Percentiles rank a stretch among this genome's conserved stretches.
Evolutionary conservation across 140 eudicot genomes (phyloP).

Genomic region (Flaveria floridana): DNA sequence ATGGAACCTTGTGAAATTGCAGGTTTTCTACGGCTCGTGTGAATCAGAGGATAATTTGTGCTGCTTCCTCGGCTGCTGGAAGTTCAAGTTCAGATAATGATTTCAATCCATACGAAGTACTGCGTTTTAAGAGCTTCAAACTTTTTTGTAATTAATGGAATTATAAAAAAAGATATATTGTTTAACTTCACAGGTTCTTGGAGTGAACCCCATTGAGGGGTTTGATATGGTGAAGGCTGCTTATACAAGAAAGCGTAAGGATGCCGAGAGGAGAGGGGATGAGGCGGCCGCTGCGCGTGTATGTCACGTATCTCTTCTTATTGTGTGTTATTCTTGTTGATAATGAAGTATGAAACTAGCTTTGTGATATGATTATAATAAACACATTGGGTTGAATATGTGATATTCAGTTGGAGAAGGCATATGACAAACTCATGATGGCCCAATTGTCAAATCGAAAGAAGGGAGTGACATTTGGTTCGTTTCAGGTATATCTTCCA

Average conservation of each 20-base stretch:
- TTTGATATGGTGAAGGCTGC: slow-evolving; percentile 79
- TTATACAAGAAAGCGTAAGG: slow-evolving; percentile 67
- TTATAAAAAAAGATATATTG: not conserved
- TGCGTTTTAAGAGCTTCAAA: not conserved
- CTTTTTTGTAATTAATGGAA: not conserved
- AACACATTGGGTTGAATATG: slow-evolving; percentile 3
- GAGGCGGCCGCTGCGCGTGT: slow-evolving; percentile 64
- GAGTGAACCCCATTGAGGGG: slow-evolving; percentile 80
- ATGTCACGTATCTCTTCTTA: slow-evolving; percentile 20
- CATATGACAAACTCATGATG: slow-evolving; percentile 93
- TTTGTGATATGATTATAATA: not conserved
- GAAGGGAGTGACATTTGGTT: slow-evolving; percentile 82
- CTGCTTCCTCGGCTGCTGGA: slow-evolving; percentile 87
- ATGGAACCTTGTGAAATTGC: slow-evolving; percentile 22
- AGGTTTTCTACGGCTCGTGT: slow-evolving; percentile 41
- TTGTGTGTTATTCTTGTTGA: slow-evolving; percentile 11
- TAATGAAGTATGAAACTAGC: not conserved
- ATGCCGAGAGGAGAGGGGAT: slow-evolving; percentile 93
- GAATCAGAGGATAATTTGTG: slow-evolving; percentile 45
- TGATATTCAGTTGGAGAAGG: slow-evolving; percentile 71
- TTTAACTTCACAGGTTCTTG: slow-evolving; percentile 55
- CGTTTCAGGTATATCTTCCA: slow-evolving; percentile 55
- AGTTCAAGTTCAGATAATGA: slow-evolving; percentile 67
- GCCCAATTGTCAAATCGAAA: slow-evolving; percentile 71
- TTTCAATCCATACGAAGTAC: slow-evolving; percentile 73